A percentile compares a stretch with the other conserved stretches of the same genome.
Conservation (phyloP, 768 basidiomycete species). For the Kwoniella dendrophila region DNA sequence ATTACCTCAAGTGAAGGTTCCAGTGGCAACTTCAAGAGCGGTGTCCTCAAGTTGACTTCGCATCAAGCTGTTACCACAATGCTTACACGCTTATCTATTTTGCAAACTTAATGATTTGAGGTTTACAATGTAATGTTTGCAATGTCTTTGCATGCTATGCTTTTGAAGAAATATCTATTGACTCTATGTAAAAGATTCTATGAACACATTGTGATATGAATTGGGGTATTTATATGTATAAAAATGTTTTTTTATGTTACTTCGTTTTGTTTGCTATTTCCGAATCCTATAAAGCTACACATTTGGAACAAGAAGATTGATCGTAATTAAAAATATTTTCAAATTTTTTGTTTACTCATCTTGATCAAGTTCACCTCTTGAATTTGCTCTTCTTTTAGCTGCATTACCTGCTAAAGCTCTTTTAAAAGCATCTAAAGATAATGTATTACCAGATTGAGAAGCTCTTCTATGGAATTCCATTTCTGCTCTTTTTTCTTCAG, state of each 20-base stretch:
- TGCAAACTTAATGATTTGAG: no score
- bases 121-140: background rate
- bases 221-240: background rate
- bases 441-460: slow-evolving; percentile 22
- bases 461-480: slow-evolving; percentile 23
- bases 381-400: slow-evolving; percentile 36
- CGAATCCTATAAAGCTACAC: background rate
- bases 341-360: slow-evolving; percentile 13
- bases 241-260: background rate
- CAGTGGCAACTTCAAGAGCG: no score
- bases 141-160: slow-evolving; percentile 11
- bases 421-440: slow-evolving; percentile 54
- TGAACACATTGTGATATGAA: background rate
- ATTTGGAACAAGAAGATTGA: no score
- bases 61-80: no score
- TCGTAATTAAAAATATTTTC: background rate
- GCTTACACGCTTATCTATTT: no score
- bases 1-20: no score
- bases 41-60: no score
- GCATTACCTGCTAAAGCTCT: slow-evolving; percentile 51
- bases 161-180: slow-evolving; percentile 3
- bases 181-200: slow-evolving; percentile 7
- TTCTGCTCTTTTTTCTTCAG: slow-evolving; percentile 27
- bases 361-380: slow-evolving; percentile 24
- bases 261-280: background rate